Conservation (phyloP, 2,329 filamentous ascomycete species). For the Nothopassalora personata region DNA sequence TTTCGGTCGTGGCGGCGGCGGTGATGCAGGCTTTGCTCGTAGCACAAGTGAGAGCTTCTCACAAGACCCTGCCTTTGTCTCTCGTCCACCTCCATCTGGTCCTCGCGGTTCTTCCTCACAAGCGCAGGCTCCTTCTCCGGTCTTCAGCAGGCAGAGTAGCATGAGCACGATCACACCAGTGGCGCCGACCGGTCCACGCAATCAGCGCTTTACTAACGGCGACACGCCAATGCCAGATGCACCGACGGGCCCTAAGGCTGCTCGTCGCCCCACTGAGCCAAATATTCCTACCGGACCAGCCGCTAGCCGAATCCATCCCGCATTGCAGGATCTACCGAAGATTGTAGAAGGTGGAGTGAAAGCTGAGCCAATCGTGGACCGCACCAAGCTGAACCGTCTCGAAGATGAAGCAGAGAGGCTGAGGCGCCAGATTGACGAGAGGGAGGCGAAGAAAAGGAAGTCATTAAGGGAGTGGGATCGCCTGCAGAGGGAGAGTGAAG, state of each 20-base stretch:
- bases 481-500: slow-evolving; percentile 40
- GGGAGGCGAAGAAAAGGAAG: slow-evolving; percentile 41
- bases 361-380: slow-evolving; percentile 40
- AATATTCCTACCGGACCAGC: slow-evolving; percentile 10
- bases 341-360: slow-evolving; percentile 42
- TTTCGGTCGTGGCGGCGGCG: slow-evolving; percentile 28
- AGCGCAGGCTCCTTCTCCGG: slow-evolving; percentile 6
- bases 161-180: slow-evolving; percentile 37
- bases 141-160: slow-evolving; percentile 37
- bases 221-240: slow-evolving; percentile 25
- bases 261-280: slow-evolving; percentile 19
- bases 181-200: slow-evolving; percentile 39
- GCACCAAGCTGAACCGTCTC: slow-evolving; percentile 40
- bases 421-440: slow-evolving; percentile 42
- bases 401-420: slow-evolving; percentile 45
- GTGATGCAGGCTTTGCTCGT: slow-evolving; percentile 19
- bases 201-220: slow-evolving; percentile 39
- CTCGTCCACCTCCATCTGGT: slow-evolving; percentile 28
- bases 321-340: slow-evolving; percentile 41
- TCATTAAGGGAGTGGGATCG: slow-evolving; percentile 43
- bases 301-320: slow-evolving; percentile 23
- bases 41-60: slow-evolving; percentile 10
- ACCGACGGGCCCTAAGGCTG: slow-evolving; percentile 25
- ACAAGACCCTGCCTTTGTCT: slow-evolving; percentile 3
- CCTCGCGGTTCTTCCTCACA: slow-evolving; percentile 29